phyloP scores from a whole-genome alignment of 306 rosid genomes.

The Ziziphus jujuba region DNA sequence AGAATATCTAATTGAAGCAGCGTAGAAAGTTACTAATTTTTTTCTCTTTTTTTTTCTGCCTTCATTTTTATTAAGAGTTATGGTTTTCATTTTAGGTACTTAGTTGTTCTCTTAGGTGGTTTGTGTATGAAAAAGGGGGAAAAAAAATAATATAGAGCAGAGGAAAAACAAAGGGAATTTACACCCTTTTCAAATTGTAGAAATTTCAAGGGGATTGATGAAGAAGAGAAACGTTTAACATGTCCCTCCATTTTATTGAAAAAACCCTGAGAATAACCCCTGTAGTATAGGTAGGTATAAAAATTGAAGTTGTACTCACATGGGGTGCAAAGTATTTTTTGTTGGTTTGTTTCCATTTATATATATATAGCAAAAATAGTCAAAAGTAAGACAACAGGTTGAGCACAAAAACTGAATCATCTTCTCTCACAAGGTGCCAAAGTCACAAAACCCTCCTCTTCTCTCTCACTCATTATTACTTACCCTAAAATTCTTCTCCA shows the following conservation, averaged over 20 bases:
- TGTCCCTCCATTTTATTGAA: too few species aligned
- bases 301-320: conserved; percentile 29
- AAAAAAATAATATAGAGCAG: background rate
- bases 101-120: too few species aligned
- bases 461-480: conserved; percentile 24
- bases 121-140: background rate
- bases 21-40: too few species aligned
- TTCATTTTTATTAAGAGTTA: background rate
- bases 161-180: background rate
- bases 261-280: too few species aligned
- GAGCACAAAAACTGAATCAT: background rate
- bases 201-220: conserved; percentile 28
- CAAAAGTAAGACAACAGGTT: background rate
- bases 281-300: too few species aligned
- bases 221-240: background rate
- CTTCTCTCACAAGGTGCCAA: background rate
- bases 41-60: too few species aligned
- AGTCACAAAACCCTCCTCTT: background rate
- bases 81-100: too few species aligned
- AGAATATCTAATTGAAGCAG: too few species aligned
- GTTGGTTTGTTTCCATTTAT: conserved; percentile 18
- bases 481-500: conserved; percentile 90
- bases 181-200: conserved; percentile 18
- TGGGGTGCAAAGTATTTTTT: conserved; percentile 22
- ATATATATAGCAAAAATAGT: conserved; percentile 18